Evolutionary conservation across 2,329 filamentous ascomycete genomes (phyloP).

Genomic region (Botryotinia narcissicola): DNA sequence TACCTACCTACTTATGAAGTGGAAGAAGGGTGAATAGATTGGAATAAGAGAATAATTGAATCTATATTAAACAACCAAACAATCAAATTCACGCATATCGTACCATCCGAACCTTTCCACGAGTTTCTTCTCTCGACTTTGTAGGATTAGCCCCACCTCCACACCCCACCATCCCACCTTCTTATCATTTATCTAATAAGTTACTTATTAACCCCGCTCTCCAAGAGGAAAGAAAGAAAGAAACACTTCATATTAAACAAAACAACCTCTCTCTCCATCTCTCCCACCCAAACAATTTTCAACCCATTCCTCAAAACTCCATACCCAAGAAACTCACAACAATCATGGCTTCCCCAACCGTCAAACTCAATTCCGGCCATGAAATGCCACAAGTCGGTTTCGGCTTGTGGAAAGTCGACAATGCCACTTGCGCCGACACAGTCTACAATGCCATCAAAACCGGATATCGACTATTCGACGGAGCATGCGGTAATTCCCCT

Average conservation of each 20-base stretch:
- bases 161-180: neutral
- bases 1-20: neutral
- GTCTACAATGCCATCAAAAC: slow-evolving; percentile 66
- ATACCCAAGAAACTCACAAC: neutral
- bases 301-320: neutral
- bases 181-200: neutral
- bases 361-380: slow-evolving; percentile 48
- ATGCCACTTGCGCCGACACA: slow-evolving; percentile 60
- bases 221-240: neutral
- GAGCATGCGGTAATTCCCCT: slow-evolving; percentile 50
- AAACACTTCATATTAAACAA: neutral
- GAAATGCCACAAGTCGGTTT: slow-evolving; percentile 62
- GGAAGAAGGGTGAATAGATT: neutral
- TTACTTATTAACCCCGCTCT: neutral
- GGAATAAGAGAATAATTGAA: neutral
- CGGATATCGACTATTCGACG: slow-evolving; percentile 60
- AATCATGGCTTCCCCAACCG: slow-evolving; percentile 39
- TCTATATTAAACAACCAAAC: neutral
- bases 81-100: neutral
- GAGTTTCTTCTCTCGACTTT: neutral
- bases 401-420: slow-evolving; percentile 69
- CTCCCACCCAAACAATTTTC: neutral
- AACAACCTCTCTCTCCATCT: neutral
- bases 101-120: neutral
- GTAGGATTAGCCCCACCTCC: neutral